Evolutionary conservation across 441 rosid genomes (phyloP).

Genomic region (Gossypium laxum): DNA sequence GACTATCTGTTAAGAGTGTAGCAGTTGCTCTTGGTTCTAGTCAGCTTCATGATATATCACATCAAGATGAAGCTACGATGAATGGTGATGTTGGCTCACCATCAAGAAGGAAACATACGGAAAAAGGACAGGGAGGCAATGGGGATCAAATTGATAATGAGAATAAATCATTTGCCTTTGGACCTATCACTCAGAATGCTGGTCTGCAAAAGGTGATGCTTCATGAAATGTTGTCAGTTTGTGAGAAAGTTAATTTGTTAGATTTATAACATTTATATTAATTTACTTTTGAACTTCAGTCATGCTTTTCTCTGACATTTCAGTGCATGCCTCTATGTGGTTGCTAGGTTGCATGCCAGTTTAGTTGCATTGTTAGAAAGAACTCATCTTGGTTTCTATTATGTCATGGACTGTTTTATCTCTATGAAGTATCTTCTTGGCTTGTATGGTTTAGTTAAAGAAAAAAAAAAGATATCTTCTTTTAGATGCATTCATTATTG

Average conservation of each 20-base stretch:
- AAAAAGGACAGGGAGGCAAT: slow-evolving; percentile 43
- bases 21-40: slow-evolving; percentile 26
- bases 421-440: neutral
- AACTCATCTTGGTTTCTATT: neutral
- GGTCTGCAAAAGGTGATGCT: slow-evolving; percentile 52
- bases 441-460: neutral
- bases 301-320: neutral
- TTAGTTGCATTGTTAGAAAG: neutral
- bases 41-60: slow-evolving; percentile 27
- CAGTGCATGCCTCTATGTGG: neutral
- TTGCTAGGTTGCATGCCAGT: neutral
- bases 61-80: slow-evolving; percentile 35
- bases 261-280: neutral
- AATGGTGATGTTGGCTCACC: slow-evolving; percentile 45
- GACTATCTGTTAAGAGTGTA: slow-evolving; percentile 30
- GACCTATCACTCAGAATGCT: slow-evolving; percentile 43
- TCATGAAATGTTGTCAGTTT: neutral
- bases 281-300: neutral
- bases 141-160: slow-evolving; percentile 32
- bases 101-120: slow-evolving; percentile 28
- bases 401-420: neutral
- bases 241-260: neutral
- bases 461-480: neutral
- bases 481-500: neutral
- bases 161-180: slow-evolving; percentile 43